phyloP scores from a whole-genome alignment of 768 basidiomycete species.

The Chalciporus chontae region DNA sequence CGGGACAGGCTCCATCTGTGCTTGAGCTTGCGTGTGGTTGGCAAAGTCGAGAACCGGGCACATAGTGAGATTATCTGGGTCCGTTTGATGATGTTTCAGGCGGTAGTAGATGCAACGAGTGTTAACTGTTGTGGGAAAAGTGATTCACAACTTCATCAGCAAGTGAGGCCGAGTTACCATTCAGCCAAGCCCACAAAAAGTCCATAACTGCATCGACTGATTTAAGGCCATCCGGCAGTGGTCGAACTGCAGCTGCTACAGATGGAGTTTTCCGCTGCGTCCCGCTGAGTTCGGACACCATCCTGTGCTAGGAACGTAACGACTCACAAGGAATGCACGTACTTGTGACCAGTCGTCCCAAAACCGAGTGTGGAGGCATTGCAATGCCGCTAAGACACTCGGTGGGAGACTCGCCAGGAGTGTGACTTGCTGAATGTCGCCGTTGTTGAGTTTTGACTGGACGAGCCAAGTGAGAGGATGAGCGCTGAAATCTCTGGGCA shows the following conservation, averaged over 20 bases:
- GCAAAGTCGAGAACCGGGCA: conserved; percentile 91
- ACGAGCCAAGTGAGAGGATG: conserved; percentile 84
- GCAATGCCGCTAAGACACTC: conserved; percentile 39
- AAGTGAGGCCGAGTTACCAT: conserved; percentile 46
- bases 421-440: conserved; percentile 14
- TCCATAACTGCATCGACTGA: conserved; percentile 28
- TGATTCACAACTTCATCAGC: neutral
- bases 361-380: conserved; percentile 46
- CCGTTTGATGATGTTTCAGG: conserved; percentile 42
- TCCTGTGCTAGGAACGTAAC: neutral
- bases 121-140: conserved; percentile 57
- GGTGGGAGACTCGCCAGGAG: conserved; percentile 49
- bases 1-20: conserved; percentile 42
- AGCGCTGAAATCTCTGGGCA: conserved; percentile 68
- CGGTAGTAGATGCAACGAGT: conserved; percentile 84
- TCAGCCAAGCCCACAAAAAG: conserved; percentile 91
- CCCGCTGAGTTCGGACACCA: neutral
- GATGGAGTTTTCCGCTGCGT: conserved; percentile 8
- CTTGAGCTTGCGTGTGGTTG: conserved; percentile 56
- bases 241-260: neutral
- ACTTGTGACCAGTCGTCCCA: conserved; percentile 56
- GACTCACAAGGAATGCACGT: conserved; percentile 48
- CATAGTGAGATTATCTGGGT: conserved; percentile 78
- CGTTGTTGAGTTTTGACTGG: conserved; percentile 17
- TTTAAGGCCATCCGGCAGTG: neutral